A percentile compares a stretch with the other conserved stretches of the same genome.
Evolutionary conservation across 78 protist genomes (phyloP).

Genomic region (Blattamonas nauphoetae): DNA sequence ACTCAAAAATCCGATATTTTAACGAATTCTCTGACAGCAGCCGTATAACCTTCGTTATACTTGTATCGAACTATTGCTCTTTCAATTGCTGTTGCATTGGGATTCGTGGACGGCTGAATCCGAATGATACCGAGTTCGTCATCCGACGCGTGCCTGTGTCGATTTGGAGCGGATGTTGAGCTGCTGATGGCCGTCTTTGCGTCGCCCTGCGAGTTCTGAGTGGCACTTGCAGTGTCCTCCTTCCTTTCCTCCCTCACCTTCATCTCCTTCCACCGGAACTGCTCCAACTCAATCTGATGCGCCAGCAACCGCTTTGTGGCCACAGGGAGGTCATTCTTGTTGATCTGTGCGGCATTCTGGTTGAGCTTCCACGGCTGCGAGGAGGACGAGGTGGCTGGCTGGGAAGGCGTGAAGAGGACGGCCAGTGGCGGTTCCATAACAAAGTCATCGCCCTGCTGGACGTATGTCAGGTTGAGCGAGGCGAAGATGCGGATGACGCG

Average conservation of each 20-base stretch:
- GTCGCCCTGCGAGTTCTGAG: background rate
- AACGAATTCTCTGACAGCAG: background rate
- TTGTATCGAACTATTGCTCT: background rate
- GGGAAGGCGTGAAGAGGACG: background rate
- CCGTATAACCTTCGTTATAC: background rate
- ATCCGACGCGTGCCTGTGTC: too few relatives aligned
- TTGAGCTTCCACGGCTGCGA: too few relatives aligned
- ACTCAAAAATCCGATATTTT: background rate
- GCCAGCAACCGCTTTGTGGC: background rate
- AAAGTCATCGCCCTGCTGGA: background rate
- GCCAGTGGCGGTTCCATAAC: background rate
- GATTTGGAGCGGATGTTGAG: background rate
- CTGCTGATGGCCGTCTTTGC: background rate
- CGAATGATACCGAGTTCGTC: too few relatives aligned
- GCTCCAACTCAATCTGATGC: background rate
- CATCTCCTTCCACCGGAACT: background rate
- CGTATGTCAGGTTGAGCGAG: background rate
- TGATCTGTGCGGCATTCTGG: background rate
- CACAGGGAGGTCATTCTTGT: background rate
- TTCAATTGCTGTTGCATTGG: background rate
- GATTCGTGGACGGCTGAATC: too few relatives aligned
- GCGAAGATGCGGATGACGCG: background rate
- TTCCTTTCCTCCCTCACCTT: background rate
- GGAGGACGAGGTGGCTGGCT: too few relatives aligned
- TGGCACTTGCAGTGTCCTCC: background rate